A percentile compares a stretch with the other conserved stretches of the same genome.
These are phyloP conservation scores for Fraxinus anomala DNA, from an alignment of 257 asterid genomes.

Conservation along the genomic window DNA sequence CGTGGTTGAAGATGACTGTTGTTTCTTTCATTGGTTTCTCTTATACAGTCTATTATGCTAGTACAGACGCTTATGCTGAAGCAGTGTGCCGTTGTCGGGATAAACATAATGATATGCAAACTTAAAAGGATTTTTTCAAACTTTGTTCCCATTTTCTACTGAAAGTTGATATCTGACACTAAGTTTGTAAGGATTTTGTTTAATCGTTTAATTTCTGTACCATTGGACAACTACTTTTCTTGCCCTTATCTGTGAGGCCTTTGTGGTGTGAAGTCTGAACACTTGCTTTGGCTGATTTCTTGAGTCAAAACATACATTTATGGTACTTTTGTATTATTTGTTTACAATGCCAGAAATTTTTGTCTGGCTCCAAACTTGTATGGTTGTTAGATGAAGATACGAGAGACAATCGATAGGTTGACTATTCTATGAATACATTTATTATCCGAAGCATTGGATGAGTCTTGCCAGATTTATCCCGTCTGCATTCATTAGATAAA, in stretches of 20 bases:
- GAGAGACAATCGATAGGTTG: neutral
- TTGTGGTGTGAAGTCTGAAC: slow-evolving; percentile 8
- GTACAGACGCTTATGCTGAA: neutral
- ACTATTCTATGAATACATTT: neutral
- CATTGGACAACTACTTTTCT: neutral
- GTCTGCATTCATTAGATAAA: neutral
- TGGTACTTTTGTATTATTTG: slow-evolving; percentile 1
- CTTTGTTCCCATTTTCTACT: neutral
- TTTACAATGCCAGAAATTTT: neutral
- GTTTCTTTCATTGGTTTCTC: neutral
- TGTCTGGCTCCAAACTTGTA: neutral
- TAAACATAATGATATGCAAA: neutral
- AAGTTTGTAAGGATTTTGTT: neutral
- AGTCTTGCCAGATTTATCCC: neutral
- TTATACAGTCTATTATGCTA: neutral
- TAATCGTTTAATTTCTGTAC: neutral
- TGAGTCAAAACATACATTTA: neutral
- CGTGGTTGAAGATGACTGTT: neutral
- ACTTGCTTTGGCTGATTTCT: neutral
- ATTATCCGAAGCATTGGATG: slow-evolving; percentile 5
- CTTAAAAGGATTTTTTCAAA: neutral
- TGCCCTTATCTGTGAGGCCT: neutral
- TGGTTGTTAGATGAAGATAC: neutral
- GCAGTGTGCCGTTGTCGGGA: neutral
- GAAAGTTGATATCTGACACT: neutral